Evolutionary conservation across 1,284 basidiomycete species (phyloP).

Genomic region (Sphaerobolus stellatus): DNA sequence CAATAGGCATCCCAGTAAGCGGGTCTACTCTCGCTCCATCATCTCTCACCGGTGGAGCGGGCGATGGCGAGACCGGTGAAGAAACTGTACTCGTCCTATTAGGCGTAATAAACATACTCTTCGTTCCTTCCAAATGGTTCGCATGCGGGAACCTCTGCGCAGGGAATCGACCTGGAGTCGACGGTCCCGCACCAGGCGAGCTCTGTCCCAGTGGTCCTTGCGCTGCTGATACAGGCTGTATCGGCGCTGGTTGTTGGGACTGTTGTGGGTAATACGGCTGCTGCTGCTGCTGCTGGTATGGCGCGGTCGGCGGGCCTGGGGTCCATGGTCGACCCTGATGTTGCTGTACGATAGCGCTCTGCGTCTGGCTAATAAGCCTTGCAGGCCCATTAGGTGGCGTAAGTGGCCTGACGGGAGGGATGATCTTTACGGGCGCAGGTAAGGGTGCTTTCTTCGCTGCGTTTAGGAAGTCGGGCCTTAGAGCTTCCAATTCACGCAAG

Average conservation of each 20-base stretch:
- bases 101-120: slow-evolving; percentile 69
- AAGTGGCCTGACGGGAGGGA: neutral
- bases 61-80: too few relatives aligned
- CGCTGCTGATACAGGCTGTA: neutral
- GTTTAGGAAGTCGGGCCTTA: slow-evolving; percentile 70
- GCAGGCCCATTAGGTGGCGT: slow-evolving; percentile 9
- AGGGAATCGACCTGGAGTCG: slow-evolving; percentile 25
- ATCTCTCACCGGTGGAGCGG: too few relatives aligned
- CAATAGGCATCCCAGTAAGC: too few relatives aligned
- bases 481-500: slow-evolving; percentile 83
- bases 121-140: slow-evolving; percentile 64
- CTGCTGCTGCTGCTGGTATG: neutral
- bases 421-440: neutral
- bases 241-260: neutral
- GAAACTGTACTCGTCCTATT: too few relatives aligned
- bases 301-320: neutral
- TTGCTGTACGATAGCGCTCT: neutral
- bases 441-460: slow-evolving; percentile 55
- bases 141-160: slow-evolving; percentile 55
- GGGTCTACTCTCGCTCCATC: too few relatives aligned
- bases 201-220: slow-evolving; percentile 6
- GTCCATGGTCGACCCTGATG: neutral
- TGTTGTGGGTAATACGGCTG: neutral
- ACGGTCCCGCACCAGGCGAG: slow-evolving; percentile 55
- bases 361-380: neutral